A percentile compares a stretch with the other conserved stretches of the same genome.
Evolutionary conservation across 2,329 filamentous ascomycete species (phyloP).

Genomic region (Pestalotiopsis sp.): DNA sequence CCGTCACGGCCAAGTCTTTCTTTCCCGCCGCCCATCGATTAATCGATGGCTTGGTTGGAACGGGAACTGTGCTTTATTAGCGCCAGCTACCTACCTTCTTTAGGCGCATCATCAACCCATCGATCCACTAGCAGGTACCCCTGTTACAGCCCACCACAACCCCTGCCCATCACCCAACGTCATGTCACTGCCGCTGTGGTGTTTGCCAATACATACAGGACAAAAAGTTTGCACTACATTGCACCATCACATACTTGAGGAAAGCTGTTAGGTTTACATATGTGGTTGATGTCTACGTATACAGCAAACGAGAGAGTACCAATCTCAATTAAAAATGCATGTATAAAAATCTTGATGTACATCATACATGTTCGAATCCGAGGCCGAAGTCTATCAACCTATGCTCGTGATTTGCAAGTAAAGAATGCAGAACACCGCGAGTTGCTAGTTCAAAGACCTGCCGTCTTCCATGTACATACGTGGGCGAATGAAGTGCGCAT

Average conservation of each 20-base stretch:
- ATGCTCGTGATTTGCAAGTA: too few species aligned
- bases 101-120: neutral
- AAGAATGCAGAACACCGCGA: too few species aligned
- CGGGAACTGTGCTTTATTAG: neutral
- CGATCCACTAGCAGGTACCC: neutral
- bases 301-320: too few species aligned
- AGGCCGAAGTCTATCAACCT: too few species aligned
- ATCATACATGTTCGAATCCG: too few species aligned
- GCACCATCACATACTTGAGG: neutral
- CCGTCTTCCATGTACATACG: too few species aligned
- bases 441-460: too few species aligned
- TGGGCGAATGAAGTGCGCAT: too few species aligned
- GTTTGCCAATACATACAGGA: neutral
- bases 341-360: too few species aligned
- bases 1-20: neutral
- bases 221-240: neutral
- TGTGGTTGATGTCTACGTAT: too few species aligned
- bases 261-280: neutral
- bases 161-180: neutral
- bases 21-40: neutral
- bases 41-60: neutral
- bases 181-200: neutral
- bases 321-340: too few species aligned
- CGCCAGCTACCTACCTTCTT: neutral
- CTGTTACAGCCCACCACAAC: neutral